These are phyloP conservation scores for Phytopythium sindhum DNA, from an alignment of 352 stramenopile species.

Conservation along the genomic window DNA sequence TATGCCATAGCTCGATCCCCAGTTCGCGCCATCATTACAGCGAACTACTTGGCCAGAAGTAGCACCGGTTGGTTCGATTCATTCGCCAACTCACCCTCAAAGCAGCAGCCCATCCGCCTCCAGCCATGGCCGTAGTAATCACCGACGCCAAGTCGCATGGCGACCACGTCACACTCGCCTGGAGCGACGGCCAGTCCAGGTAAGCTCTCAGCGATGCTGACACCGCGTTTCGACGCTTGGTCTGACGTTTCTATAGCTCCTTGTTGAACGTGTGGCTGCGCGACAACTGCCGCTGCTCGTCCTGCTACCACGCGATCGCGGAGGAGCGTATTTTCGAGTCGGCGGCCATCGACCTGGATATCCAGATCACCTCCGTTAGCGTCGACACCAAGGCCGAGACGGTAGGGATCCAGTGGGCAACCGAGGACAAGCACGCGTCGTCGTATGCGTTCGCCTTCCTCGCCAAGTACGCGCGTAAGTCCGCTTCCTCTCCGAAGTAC, in stretches of 20 bases:
- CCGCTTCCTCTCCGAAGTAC: conserved; percentile 13
- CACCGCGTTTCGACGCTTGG: background rate
- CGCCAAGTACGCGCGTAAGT: conserved; percentile 16
- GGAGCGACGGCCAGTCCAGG: conserved; percentile 17
- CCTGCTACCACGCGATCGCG: conserved; percentile 25
- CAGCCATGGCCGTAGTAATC: conserved; percentile 5
- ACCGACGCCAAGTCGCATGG: background rate
- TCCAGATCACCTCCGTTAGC: conserved; percentile 11
- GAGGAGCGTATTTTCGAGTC: conserved; percentile 29
- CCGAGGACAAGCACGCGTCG: conserved; percentile 13
- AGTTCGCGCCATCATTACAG: no score
- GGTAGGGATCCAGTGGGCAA: conserved; percentile 17
- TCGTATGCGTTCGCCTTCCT: conserved; percentile 23
- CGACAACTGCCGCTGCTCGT: conserved; percentile 28
- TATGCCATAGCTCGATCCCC: no score
- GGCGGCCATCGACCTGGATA: conserved; percentile 16
- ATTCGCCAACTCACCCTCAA: conserved; percentile 10
- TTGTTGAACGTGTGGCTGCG: conserved; percentile 29
- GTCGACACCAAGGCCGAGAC: conserved; percentile 9
- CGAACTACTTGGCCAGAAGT: background rate
- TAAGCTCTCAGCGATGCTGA: background rate
- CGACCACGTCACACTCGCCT: conserved; percentile 15
- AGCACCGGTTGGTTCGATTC: background rate
- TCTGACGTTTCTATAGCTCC: conserved; percentile 6
- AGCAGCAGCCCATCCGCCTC: background rate